Base-by-base conservation (phyloP, 2,329 filamentous ascomycete species). In the Coniochaeta sp. region DNA sequence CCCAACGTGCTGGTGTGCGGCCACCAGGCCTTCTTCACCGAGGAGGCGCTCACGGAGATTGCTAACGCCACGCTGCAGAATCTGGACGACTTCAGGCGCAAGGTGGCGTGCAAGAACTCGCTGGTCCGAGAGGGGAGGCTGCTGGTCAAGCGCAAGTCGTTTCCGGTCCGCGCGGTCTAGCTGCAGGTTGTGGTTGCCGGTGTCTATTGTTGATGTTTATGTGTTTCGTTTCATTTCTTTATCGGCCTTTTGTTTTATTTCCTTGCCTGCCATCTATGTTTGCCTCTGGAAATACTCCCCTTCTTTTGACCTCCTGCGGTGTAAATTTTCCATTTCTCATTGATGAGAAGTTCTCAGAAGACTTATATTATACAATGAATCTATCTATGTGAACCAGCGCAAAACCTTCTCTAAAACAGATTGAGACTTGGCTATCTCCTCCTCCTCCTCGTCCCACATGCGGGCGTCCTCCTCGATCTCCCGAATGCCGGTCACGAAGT, bases 1-100 rank as follows among this genome's bases (percentile, higher is more conserved):
- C 86, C 81, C 61, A 89, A 89, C 63, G 86, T 88, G 3, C 70
- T 89, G 52, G 74, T 89, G 61, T 86, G 81, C 63, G 86, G 86
- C 0, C 87, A 89, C 65, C 87, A 89, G 74, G 87, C 84, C 1
- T 89, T 89, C 73, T 87, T 89, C 66, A 89, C 86, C 5, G 74
- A 81, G 36, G 86, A 89, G 72, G 87, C 87, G 1, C 72, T 89
- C 56, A 74, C 75, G 8, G 85, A 88, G 72, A 89, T 89, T 65
- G 80, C 86, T 1, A 78, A 81, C 54, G 81, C 77, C 58, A 88
- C 85, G 1, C 66, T 88, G 62, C 71, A 73, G 60, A 89, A 88
- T 68, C 67, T 87, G 3, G 74, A 75, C 30, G 78, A 82, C 62
- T 79, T 80, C 19, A 65, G 70, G 26, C 62, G 61, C 10, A 67